These are phyloP conservation scores for Dioszegia hungarica DNA, from an alignment of 768 basidiomycete species.

Conservation along the genomic window DNA sequence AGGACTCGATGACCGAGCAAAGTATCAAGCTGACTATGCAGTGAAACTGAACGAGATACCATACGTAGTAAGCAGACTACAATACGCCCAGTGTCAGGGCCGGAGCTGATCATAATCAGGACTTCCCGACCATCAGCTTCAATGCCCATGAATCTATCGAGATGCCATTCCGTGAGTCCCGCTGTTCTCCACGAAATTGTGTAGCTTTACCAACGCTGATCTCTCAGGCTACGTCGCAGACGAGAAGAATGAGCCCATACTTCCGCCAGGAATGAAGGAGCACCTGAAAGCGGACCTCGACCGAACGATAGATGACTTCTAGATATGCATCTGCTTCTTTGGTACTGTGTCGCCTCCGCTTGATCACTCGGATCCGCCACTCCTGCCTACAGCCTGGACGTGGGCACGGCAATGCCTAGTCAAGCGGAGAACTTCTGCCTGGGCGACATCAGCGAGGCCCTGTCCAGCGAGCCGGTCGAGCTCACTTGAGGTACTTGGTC, in stretches of 20 bases:
- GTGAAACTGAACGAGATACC: slow-evolving; percentile 64
- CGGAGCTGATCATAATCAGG: slow-evolving; percentile 53
- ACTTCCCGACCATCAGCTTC: slow-evolving; percentile 84
- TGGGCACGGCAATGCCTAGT: neutral
- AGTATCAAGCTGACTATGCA: slow-evolving; percentile 29
- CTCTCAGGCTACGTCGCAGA: slow-evolving; percentile 56
- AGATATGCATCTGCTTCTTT: neutral
- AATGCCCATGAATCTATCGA: slow-evolving; percentile 84
- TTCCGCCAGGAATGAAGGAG: slow-evolving; percentile 87
- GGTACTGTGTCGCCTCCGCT: neutral
- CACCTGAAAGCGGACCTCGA: slow-evolving; percentile 80
- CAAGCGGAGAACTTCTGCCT: slow-evolving; percentile 8
- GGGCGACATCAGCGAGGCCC: neutral
- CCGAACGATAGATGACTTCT: slow-evolving; percentile 64
- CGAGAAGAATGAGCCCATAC: slow-evolving; percentile 58
- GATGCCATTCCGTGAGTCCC: slow-evolving; percentile 87
- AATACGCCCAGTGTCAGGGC: neutral
- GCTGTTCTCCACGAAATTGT: neutral
- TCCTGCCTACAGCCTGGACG: neutral
- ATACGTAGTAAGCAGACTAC: slow-evolving; percentile 30
- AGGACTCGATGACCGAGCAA: no score
- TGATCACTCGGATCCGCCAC: no score
- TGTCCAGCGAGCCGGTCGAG: neutral
- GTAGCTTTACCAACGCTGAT: no score
- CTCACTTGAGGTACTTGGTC: slow-evolving; percentile 62